Evolutionary conservation across 2,329 filamentous ascomycete species (phyloP).

Genomic region (Diplodia sapinea): DNA sequence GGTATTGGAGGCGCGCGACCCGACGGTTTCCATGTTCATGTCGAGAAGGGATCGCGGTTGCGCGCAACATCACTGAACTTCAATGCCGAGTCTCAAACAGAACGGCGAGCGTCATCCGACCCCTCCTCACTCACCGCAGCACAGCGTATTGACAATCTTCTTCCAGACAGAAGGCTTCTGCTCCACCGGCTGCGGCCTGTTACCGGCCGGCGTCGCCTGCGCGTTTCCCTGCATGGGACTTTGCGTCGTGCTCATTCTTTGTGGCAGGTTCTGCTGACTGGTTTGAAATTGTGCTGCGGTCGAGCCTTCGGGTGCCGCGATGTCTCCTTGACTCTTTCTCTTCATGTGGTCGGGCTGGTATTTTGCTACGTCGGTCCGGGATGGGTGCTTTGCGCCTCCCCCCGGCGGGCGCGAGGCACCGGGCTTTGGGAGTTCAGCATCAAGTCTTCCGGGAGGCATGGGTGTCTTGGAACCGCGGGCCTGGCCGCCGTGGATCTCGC

Average conservation of each 20-base stretch:
- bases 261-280: conserved; percentile 81
- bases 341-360: conserved; percentile 52
- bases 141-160: conserved; percentile 30
- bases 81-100: conserved; percentile 22
- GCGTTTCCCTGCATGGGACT: conserved; percentile 60
- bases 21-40: conserved; percentile 7
- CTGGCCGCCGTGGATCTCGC: conserved; percentile 79
- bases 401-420: conserved; percentile 61
- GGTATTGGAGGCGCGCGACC: conserved; percentile 9
- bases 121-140: conserved; percentile 31
- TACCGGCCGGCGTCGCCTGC: conserved; percentile 52
- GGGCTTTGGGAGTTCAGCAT: conserved; percentile 62
- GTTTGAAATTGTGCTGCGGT: conserved; percentile 97
- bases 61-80: conserved; percentile 17
- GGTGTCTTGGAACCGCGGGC: conserved; percentile 64
- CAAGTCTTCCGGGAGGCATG: conserved; percentile 52
- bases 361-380: conserved; percentile 35
- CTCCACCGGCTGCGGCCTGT: conserved; percentile 29
- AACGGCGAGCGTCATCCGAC: conserved; percentile 7
- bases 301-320: conserved; percentile 83
- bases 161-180: conserved; percentile 32
- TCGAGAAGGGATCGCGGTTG: conserved; percentile 4
- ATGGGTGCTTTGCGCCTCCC: conserved; percentile 31
- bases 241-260: conserved; percentile 59
- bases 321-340: conserved; percentile 78